Evolutionary conservation across 495 filamentous ascomycete species (phyloP).

Genomic region (Tricharina praecox): DNA sequence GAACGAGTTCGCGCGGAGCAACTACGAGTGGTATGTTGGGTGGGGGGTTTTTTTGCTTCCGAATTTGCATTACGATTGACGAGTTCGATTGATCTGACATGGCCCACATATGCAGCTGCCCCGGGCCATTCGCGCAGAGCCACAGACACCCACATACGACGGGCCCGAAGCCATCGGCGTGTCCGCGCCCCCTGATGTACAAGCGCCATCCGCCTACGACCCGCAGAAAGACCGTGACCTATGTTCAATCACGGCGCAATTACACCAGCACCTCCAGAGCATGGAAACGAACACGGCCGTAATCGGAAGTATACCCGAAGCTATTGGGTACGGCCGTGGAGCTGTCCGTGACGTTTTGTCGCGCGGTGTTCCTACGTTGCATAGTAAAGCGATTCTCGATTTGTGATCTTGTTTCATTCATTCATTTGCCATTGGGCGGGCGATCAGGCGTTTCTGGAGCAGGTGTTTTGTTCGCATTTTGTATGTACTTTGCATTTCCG

Average conservation of each 20-base stretch:
- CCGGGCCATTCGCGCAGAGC: constrained; percentile 10
- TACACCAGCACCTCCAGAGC: constrained; percentile 21
- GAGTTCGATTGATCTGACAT: neutral
- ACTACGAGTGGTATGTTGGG: constrained; percentile 14
- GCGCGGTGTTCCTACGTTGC: neutral
- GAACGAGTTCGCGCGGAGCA: constrained; percentile 18
- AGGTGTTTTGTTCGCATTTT: neutral
- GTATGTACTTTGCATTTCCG: neutral
- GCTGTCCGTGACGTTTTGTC: constrained; percentile 3
- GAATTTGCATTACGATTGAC: neutral
- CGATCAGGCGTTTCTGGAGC: constrained; percentile 1
- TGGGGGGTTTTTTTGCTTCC: no score
- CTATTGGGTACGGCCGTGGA: neutral
- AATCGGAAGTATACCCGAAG: neutral
- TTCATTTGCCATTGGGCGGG: no score
- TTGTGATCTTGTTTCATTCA: neutral
- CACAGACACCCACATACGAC: constrained; percentile 12
- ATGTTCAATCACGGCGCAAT: constrained; percentile 10
- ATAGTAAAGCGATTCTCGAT: neutral
- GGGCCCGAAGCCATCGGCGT: constrained; percentile 16
- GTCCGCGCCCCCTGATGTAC: constrained; percentile 5
- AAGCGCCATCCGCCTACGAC: constrained; percentile 18
- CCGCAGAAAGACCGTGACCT: constrained; percentile 18
- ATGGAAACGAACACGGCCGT: constrained; percentile 19
- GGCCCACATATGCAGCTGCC: constrained; percentile 18